These are phyloP conservation scores for Curvularia sp. DNA, from an alignment of 2,329 filamentous ascomycete genomes.

Conservation along the genomic window DNA sequence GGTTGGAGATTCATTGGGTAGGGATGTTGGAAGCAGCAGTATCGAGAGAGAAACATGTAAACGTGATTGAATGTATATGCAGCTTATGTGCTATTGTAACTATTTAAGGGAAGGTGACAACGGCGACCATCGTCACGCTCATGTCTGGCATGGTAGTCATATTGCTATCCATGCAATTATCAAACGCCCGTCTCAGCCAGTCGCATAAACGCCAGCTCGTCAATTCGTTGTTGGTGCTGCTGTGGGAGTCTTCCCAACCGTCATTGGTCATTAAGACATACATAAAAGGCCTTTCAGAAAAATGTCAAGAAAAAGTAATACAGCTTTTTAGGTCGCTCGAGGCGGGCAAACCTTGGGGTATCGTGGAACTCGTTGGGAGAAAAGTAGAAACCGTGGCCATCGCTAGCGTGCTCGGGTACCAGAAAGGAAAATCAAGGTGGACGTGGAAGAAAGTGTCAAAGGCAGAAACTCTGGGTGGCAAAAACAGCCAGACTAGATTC, in stretches of 20 bases:
- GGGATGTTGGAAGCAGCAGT: background rate
- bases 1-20: background rate
- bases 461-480: background rate
- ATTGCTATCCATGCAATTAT: background rate
- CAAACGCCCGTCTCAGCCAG: too few relatives aligned
- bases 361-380: slow-evolving; percentile 17
- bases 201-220: slow-evolving; percentile 12
- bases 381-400: background rate
- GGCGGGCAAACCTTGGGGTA: slow-evolving; percentile 20
- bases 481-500: slow-evolving; percentile 4
- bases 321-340: slow-evolving; percentile 15
- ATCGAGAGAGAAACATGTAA: background rate
- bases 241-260: background rate
- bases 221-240: slow-evolving; percentile 6
- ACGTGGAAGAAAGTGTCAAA: background rate
- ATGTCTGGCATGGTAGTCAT: background rate
- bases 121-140: background rate
- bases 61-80: background rate
- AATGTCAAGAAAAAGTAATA: background rate
- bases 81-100: background rate
- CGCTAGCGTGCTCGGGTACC: background rate
- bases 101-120: background rate
- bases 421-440: background rate
- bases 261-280: slow-evolving; percentile 3
- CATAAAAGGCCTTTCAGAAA: background rate